Conservation (phyloP, 1,139 yeast species). For the Geotrichum klebahnii region DNA sequence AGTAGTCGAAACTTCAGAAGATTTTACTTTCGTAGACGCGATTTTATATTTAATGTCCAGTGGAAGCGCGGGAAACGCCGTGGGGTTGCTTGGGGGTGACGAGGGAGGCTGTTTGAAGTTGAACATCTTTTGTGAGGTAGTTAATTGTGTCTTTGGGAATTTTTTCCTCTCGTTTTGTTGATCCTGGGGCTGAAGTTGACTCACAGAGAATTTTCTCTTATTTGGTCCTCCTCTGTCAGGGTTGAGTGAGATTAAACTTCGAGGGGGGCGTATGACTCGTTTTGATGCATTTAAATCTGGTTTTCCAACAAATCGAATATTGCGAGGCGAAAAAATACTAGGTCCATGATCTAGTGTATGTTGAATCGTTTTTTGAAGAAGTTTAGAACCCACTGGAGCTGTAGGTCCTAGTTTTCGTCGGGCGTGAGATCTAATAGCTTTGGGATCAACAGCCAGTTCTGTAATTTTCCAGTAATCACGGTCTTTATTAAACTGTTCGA, state of each 20-base stretch:
- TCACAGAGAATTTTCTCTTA: no score
- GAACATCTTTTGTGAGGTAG: conserved; percentile 8
- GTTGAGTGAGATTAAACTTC: no score
- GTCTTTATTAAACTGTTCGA: conserved; percentile 14
- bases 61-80: conserved; percentile 1
- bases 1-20: neutral
- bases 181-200: no score
- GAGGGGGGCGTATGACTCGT: neutral
- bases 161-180: no score
- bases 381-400: conserved; percentile 14
- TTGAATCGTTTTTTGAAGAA: conserved; percentile 15
- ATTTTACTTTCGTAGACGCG: neutral
- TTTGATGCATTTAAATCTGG: neutral
- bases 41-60: neutral
- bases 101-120: conserved; percentile 1
- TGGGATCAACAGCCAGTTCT: conserved; percentile 15
- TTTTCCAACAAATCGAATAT: conserved; percentile 5
- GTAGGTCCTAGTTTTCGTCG: conserved; percentile 4
- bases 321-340: conserved; percentile 13
- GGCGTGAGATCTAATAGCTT: conserved; percentile 10
- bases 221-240: no score
- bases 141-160: neutral
- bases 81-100: conserved; percentile 4
- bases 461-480: conserved; percentile 18
- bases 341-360: conserved; percentile 18